Conservation (phyloP, 2,329 filamentous ascomycete genomes). For the Ascochyta clinopodiicola region DNA sequence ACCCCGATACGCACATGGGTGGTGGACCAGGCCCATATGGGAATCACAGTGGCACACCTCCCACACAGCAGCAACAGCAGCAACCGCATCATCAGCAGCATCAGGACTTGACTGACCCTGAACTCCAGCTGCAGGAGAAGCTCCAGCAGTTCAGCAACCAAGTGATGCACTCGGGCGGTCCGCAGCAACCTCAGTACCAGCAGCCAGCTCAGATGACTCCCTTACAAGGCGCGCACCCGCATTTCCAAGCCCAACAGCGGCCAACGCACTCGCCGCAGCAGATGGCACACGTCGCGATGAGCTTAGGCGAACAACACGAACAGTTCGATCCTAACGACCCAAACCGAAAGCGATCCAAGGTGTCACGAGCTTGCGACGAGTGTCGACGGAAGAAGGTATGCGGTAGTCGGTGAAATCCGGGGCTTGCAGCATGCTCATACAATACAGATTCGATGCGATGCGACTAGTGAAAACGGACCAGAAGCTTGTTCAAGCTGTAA, state of each 20-base stretch:
- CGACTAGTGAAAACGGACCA: conserved; percentile 49
- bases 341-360: conserved; percentile 49
- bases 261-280: conserved; percentile 49
- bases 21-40: conserved; percentile 43
- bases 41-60: conserved; percentile 45
- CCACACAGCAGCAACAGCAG: conserved; percentile 42
- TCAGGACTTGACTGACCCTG: conserved; percentile 40
- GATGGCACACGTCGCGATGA: conserved; percentile 50
- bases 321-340: conserved; percentile 45
- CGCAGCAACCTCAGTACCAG: conserved; percentile 39
- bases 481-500: conserved; percentile 51
- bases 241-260: conserved; percentile 44
- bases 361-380: conserved; percentile 52
- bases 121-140: conserved; percentile 44
- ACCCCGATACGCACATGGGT: conserved; percentile 44
- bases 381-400: conserved; percentile 51
- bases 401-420: background rate
- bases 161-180: conserved; percentile 37
- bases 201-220: conserved; percentile 38
- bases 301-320: conserved; percentile 43
- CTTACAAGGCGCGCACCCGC: conserved; percentile 40
- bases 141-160: conserved; percentile 45
- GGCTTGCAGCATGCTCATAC: background rate
- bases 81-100: conserved; percentile 43
- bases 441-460: conserved; percentile 49